These are phyloP conservation scores for Trametes polyzona DNA, from an alignment of 1,284 basidiomycete species.

Conservation along the genomic window DNA sequence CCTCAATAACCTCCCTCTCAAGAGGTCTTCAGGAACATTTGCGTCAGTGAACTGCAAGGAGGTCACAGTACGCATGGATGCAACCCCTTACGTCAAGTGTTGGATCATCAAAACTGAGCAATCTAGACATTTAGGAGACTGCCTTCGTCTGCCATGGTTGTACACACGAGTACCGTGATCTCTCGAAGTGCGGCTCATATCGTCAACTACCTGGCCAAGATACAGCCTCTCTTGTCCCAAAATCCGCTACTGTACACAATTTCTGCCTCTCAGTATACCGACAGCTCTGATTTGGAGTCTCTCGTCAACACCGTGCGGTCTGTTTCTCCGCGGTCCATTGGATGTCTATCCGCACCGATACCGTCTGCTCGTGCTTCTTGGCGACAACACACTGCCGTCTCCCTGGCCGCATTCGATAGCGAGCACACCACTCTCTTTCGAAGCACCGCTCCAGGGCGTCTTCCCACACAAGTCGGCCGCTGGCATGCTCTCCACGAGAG, in stretches of 20 bases:
- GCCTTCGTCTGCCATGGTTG: conserved; percentile 17
- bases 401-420: conserved; percentile 53
- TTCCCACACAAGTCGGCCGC: conserved; percentile 65
- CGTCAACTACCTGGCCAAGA: conserved; percentile 38
- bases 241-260: conserved; percentile 50
- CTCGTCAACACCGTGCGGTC: conserved; percentile 49
- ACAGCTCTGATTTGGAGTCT: conserved; percentile 44
- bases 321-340: conserved; percentile 48
- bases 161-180: conserved; percentile 43
- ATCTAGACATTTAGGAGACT: background rate
- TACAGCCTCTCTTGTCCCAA: conserved; percentile 39
- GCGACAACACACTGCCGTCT: conserved; percentile 47
- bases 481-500: conserved; percentile 57
- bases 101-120: background rate
- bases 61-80: no score
- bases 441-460: conserved; percentile 61
- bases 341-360: conserved; percentile 61
- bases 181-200: conserved; percentile 43
- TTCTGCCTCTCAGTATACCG: conserved; percentile 34
- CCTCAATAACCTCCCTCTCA: no score
- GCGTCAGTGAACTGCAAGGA: no score
- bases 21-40: no score
- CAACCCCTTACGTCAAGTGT: no score
- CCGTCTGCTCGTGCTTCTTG: conserved; percentile 24
- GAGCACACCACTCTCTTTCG: conserved; percentile 49